Conservation (phyloP, 78 protist genomes). For the Polysphondylium violaceum region DNA sequence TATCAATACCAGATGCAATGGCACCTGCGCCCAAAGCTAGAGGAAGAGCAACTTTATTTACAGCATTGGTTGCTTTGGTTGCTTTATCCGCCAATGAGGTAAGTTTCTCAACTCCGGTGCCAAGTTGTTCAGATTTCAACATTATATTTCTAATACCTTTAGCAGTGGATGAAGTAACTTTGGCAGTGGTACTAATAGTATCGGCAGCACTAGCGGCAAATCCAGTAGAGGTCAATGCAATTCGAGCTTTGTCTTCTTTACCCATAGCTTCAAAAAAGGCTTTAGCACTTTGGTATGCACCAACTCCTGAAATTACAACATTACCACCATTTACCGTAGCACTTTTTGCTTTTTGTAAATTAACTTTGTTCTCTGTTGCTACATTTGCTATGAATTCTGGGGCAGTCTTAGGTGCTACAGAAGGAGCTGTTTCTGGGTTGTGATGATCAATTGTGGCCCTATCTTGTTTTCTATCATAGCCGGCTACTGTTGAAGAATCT, state of each 20-base stretch:
- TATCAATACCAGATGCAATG: neutral
- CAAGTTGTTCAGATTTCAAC: neutral
- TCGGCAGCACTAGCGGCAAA: neutral
- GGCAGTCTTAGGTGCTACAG: no score
- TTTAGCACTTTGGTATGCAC: neutral
- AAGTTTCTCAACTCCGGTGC: neutral
- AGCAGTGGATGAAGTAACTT: neutral
- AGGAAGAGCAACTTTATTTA: neutral
- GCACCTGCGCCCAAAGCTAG: neutral
- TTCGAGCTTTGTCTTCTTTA: neutral
- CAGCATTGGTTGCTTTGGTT: neutral
- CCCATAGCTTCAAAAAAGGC: neutral
- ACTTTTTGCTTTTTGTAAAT: neutral
- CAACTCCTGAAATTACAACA: neutral
- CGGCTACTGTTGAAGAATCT: neutral
- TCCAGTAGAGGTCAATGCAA: neutral
- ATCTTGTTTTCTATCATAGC: neutral
- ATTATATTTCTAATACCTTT: neutral
- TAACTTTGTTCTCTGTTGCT: neutral
- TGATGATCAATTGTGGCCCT: neutral
- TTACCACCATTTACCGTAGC: neutral
- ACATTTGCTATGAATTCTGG: no score
- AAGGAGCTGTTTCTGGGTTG: no score
- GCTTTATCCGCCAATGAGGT: neutral
- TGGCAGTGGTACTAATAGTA: neutral